Evolutionary conservation across 495 filamentous ascomycete species (phyloP).

Genomic region (Aspergillus ostianus): DNA sequence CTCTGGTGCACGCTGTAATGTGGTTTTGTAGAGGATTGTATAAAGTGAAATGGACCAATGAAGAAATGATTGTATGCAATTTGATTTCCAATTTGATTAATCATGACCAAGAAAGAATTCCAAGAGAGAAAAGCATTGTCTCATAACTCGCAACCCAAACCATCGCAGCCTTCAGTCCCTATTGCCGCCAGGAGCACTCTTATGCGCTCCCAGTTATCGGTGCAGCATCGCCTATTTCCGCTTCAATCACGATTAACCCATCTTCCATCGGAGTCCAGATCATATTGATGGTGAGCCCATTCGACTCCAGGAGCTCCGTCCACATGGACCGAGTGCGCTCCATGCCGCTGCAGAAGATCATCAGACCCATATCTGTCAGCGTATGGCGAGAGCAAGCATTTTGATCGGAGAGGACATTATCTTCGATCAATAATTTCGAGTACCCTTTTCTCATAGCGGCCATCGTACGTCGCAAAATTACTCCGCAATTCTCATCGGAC

Average conservation of each 20-base stretch:
- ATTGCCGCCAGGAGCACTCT: not conserved
- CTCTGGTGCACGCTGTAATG: constrained; percentile 17
- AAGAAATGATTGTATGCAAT: not conserved
- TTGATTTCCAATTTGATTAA: not conserved
- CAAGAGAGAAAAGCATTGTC: not conserved
- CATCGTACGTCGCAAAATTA: constrained; percentile 30
- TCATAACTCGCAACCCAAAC: no score
- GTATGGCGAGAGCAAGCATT: constrained; percentile 20
- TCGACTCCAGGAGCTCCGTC: constrained; percentile 26
- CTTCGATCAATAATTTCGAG: constrained; percentile 41
- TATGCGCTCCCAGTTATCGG: not conserved
- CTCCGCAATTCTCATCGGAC: constrained; percentile 32
- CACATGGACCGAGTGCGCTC: constrained; percentile 33
- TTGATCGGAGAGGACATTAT: constrained; percentile 34
- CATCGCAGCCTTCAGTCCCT: no score
- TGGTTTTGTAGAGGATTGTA: constrained; percentile 12
- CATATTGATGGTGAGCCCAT: constrained; percentile 27
- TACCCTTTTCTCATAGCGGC: constrained; percentile 41
- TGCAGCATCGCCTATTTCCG: constrained; percentile 15
- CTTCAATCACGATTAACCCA: constrained; percentile 32
- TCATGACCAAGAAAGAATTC: not conserved
- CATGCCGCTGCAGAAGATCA: constrained; percentile 28
- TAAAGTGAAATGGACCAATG: not conserved
- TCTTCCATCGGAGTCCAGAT: constrained; percentile 25
- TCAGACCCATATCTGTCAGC: constrained; percentile 34